These are phyloP conservation scores for Parathielavia appendiculata DNA, from an alignment of 495 filamentous ascomycete species.

Conservation along the genomic window DNA sequence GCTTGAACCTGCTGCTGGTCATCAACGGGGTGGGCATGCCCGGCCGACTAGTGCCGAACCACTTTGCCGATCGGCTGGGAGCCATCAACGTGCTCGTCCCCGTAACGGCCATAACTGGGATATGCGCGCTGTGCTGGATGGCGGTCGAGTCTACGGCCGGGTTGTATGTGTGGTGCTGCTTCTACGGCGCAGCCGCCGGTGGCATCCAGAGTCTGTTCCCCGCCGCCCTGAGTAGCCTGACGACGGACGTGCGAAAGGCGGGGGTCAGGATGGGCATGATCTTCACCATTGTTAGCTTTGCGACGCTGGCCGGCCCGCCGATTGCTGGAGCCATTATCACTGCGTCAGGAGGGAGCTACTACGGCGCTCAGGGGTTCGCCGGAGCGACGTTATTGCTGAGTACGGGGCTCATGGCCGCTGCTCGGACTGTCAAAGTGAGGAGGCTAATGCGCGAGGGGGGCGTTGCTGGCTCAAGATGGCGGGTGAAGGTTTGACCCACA, in stretches of 20 bases:
- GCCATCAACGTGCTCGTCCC: constrained; percentile 60
- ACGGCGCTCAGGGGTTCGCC: constrained; percentile 59
- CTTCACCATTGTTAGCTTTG: constrained; percentile 68
- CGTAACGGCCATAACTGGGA: constrained; percentile 46
- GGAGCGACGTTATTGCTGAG: constrained; percentile 46
- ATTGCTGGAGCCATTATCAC: constrained; percentile 65
- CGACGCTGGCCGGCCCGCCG: constrained; percentile 67
- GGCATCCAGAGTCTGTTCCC: constrained; percentile 66
- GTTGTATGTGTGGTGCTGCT: constrained; percentile 55
- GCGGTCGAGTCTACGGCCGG: constrained; percentile 46
- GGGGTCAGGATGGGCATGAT: constrained; percentile 77
- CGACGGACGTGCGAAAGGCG: constrained; percentile 58
- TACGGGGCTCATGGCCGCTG: constrained; percentile 38
- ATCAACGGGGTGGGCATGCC: constrained; percentile 65
- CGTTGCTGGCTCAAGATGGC: constrained; percentile 1
- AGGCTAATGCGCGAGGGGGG: constrained; percentile 13
- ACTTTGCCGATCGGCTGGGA: constrained; percentile 56
- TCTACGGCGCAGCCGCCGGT: constrained; percentile 63
- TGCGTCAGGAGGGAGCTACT: constrained; percentile 50
- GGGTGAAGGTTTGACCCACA: constrained; percentile 21
- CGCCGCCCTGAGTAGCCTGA: constrained; percentile 56
- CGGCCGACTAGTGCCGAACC: constrained; percentile 60
- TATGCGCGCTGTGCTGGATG: constrained; percentile 59
- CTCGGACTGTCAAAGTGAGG: constrained; percentile 34
- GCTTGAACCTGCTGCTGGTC: constrained; percentile 64